Evolutionary conservation across 176 grass and related monocot species (phyloP), one percentile per base, ranked within the genome.

Genomic region (Eremochloa ophiuroides): DNA sequence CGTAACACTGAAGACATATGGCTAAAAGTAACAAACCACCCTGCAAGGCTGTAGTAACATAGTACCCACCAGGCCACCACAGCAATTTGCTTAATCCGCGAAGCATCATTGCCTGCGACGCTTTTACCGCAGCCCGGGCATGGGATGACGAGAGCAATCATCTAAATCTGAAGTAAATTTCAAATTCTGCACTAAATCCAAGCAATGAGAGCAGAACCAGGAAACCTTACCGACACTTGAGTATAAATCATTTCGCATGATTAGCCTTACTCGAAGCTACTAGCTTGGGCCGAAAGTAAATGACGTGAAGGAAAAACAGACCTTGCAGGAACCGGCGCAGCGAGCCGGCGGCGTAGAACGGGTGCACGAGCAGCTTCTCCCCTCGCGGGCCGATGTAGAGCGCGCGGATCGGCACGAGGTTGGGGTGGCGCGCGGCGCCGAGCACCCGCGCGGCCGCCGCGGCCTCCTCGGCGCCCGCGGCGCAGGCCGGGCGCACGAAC

Each of bases 311-410:
- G 11, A 26, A 62, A 51, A 22, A 62, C 68, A 9, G 10, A 89
- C 92, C 90, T 93, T 85, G 87, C 27, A 98, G 48, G 85, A 98
- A 91, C 1, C 75, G 90, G 6, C 92, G 83, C 43, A 98, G 95
- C 51, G 87, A 93, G 23, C 90, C 90, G 64, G 95, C 92, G 29
- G 88, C 90, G 76, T 93, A 98, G 84, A 94, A 95, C 0, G 92
- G 95, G 61, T 94, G 95, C 11, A 93, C 95, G 29, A 98, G 87
- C 76, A 98, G 89, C 74, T 94, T 98, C 90, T 98, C 92, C 28
- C 95, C 92, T 7, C 90, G 82, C 63, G 95, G 95, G 7, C 95
- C 95, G 22, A 93, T 75, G 74, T 98, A 98, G 46, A 98, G 81
- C 44, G 95, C 95, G 76, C 84, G 85, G 73, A 93, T 73, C 59